These are phyloP conservation scores for Chlamydomonas sp. DNA, from an alignment of 139 green algal species.

Conservation along the genomic window DNA sequence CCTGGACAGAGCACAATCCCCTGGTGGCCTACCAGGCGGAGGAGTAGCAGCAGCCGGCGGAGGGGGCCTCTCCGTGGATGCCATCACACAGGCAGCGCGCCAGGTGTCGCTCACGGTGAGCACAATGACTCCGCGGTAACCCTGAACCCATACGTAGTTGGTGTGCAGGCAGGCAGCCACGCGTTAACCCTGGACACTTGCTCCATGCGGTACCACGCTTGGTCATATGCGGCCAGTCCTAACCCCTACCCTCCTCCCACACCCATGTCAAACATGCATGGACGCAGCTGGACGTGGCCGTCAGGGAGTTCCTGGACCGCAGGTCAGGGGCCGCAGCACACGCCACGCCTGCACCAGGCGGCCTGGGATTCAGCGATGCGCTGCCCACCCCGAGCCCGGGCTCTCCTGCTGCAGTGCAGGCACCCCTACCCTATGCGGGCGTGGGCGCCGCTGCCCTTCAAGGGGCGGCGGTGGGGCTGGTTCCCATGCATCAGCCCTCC, in stretches of 20 bases:
- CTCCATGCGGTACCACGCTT: too few relatives aligned
- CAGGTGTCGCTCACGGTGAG: constrained; percentile 33
- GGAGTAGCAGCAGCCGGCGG: not conserved
- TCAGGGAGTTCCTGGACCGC: not conserved
- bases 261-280: not conserved
- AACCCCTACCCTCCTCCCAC: not conserved
- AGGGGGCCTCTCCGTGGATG: not conserved
- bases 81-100: constrained; percentile 29
- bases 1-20: not conserved
- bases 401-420: not conserved
- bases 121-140: not conserved
- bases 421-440: not conserved
- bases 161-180: too few relatives aligned
- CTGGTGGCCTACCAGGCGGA: too few relatives aligned
- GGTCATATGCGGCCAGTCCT: too few relatives aligned
- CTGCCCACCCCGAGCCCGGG: not conserved
- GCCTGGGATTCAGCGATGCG: not conserved
- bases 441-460: not conserved
- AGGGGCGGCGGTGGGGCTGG: too few relatives aligned
- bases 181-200: too few relatives aligned
- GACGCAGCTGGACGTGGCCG: not conserved
- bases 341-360: not conserved
- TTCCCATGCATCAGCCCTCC: not conserved
- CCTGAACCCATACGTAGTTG: not conserved
- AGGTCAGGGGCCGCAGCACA: not conserved